A percentile compares a stretch with the other conserved stretches of the same genome.
These are phyloP conservation scores for Rosa hybrid DNA, from an alignment of 331 rosid genomes.

Conservation along the genomic window DNA sequence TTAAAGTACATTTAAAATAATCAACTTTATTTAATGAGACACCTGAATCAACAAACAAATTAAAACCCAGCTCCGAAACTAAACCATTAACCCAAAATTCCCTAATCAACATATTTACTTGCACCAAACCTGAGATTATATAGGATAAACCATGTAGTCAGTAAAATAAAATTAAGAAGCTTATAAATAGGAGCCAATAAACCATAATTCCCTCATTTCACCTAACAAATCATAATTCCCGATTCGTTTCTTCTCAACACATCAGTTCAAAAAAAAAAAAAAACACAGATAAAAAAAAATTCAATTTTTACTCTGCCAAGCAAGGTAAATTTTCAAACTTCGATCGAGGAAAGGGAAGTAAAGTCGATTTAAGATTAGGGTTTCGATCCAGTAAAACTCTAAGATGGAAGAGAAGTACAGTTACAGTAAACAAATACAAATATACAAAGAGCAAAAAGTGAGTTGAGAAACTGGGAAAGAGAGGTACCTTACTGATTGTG, in stretches of 20 bases:
- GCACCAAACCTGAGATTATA: background rate
- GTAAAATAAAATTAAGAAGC: background rate
- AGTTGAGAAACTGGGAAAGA: background rate
- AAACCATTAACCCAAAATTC: background rate
- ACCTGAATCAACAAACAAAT: slow-evolving; percentile 11
- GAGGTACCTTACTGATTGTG: background rate
- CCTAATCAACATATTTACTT: background rate
- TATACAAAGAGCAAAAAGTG: background rate
- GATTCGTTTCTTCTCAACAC: background rate
- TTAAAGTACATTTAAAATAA: background rate
- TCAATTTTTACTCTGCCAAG: background rate
- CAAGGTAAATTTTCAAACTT: background rate
- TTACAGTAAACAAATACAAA: background rate
- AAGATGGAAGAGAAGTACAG: background rate
- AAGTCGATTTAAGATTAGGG: background rate
- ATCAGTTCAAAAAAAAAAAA: too few relatives aligned
- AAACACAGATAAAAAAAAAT: background rate
- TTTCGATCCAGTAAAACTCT: background rate
- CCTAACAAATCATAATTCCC: background rate
- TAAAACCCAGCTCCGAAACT: background rate
- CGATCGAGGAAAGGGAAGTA: background rate
- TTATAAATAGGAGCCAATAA: background rate
- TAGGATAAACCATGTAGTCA: background rate
- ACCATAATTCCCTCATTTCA: background rate
- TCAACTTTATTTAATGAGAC: background rate